Base-by-base conservation (phyloP, 768 basidiomycete genomes). In the Collybia nuda region DNA sequence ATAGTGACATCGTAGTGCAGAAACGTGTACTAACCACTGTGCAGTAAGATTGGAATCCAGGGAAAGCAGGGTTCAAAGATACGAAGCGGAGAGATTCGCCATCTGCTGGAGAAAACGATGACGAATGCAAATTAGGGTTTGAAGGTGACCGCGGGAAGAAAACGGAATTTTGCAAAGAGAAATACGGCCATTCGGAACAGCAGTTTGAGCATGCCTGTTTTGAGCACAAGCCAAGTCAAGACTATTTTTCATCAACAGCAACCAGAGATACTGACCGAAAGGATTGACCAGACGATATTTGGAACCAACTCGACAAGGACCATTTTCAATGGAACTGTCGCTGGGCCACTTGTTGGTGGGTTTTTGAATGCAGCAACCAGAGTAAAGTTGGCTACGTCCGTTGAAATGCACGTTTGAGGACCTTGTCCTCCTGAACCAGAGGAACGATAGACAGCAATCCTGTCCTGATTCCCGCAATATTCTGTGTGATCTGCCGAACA, bases 61-160 rank as follows among this genome's bases (percentile, higher is more conserved):
- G 72, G 62, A 74, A 75, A 1, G 72, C 65, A 40, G 73, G 74
- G 43, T 69, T 70, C 14, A 71, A 73, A 2, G 73, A 71, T n/a
- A 76, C 72, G 48, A 77, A 77, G 38, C 64, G 67, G 22, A 72
- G 73, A 3, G 73, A 73, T 56, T 77, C 72, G 35, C 75, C 75
- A 44, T 70, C 67, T 14, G 63, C 58, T 8, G 73, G 64, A 15
- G 61, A 63, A 8, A 64, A 68, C 6, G 72, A 73, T 6, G 73
- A 62, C 65, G 75, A 71, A 35, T 70, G 59, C 50, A 74, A 65
- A 5, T 62, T 63, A 6, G 70, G 68, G 35, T 75, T 67, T 12
- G 65, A 65, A 6, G 64, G 57, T 4, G 75, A 73, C 18, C 66
- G 71, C 6, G 73, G 72, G 44, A 66, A 59, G 54, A 74, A 67